Base-by-base conservation (phyloP, 139 green algal species). In the Closterium sp. region DNA sequence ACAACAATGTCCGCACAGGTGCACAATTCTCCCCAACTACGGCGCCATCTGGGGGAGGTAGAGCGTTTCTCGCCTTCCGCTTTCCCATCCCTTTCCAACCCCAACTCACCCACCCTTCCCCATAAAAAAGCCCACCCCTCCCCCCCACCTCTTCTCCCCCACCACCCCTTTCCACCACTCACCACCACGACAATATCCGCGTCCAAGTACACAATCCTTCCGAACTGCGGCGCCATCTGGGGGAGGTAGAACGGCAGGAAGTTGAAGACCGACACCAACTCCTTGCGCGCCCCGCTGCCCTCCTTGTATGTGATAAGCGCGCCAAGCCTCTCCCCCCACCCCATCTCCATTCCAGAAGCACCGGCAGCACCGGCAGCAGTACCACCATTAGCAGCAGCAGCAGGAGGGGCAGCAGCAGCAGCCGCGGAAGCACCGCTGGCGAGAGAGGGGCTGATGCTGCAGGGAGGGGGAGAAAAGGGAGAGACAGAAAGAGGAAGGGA, bases 221-320 rank as follows among this genome's bases (percentile, higher is more conserved):
- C 35, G 84, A 92, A 35, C 16, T 66, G 86, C 23, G n/a, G 34
- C 28, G 38, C 84, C 28, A 90, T 85, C 28, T 85, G 90, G n/a
- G 84, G 84, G 38, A 92, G 35, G 90, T 92, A 92, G 84, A 90
- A 92, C n/a, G 90, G 84, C 28, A 90, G 28, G 36, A 90, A 92
- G 43, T 90, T 90, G 90, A 81, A 92, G 28, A 43, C 19, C 84
- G n/a, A 91, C 23, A 43, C 43, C 5, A 92, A 84, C 84, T 90
- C 90, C 84, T 92, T 76, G 28, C 84, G 30, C 85, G 85, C 34
- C 8, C 84, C 84, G 34, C 33, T 90, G 30, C 32, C 43, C 85
- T 88, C 85, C 33, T 55, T 43, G 85, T 69, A 88, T 19, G 55
- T 76, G 55, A 76, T 76, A 76, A 76, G 55, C 55, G 55, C 55